These are phyloP conservation scores for Davidsoniella virescens DNA, from an alignment of 2,329 filamentous ascomycete genomes.

Conservation along the genomic window DNA sequence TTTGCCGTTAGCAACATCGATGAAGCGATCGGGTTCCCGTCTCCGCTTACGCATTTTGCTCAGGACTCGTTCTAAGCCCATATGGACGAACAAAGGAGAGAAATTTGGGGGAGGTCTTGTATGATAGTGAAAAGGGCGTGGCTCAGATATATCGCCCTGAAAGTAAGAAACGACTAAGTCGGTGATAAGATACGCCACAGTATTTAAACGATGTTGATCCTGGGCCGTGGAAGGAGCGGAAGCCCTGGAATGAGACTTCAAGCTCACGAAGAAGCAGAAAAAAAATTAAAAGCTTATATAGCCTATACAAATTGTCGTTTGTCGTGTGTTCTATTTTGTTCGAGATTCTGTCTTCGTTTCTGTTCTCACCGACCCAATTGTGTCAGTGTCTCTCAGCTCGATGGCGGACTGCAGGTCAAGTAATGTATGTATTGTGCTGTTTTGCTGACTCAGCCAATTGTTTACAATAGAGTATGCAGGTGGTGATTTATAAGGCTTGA, in stretches of 20 bases:
- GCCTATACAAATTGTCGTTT: no score
- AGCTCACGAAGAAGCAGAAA: no score
- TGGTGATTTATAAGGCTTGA: not conserved
- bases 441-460: slow-evolving; percentile 1
- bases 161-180: not conserved
- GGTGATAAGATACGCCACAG: no score
- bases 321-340: no score
- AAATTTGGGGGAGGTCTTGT: not conserved
- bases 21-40: slow-evolving; percentile 46
- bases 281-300: no score
- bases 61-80: slow-evolving; percentile 10
- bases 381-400: no score
- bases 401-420: not conserved
- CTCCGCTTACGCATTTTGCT: slow-evolving; percentile 13
- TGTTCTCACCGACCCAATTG: no score
- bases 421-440: not conserved
- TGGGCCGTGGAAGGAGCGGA: no score
- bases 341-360: no score
- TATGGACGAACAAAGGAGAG: not conserved
- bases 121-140: no score
- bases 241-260: no score
- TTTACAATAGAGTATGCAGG: not conserved
- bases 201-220: not conserved
- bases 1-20: slow-evolving; percentile 88
- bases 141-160: no score